Evolutionary conservation across 305 asterid species (phyloP).

Genomic region (Stenogyne calaminthoides): DNA sequence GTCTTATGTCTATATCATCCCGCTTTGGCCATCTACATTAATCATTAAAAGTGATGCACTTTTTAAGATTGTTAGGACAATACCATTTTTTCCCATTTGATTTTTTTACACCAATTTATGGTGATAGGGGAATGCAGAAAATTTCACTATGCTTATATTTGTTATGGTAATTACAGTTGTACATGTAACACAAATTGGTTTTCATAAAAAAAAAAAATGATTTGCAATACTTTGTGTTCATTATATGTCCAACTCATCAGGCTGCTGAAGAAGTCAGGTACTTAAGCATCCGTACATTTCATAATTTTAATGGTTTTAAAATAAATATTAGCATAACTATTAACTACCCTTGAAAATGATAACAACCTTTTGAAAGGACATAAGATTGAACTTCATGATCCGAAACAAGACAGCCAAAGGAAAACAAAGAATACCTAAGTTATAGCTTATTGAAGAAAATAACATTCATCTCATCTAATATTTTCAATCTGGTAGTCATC

Average conservation of each 20-base stretch:
- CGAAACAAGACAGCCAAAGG: not conserved
- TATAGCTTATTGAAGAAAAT: not conserved
- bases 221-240: slow-evolving; percentile 76
- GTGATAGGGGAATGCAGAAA: slow-evolving; percentile 35
- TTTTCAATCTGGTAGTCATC: not conserved
- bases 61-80: not conserved
- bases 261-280: slow-evolving; percentile 63
- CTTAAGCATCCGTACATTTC: not conserved
- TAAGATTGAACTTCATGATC: not conserved
- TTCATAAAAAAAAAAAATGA: slow-evolving; percentile 47
- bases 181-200: slow-evolving; percentile 53
- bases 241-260: slow-evolving; percentile 93
- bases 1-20: slow-evolving; percentile 5
- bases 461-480: not conserved
- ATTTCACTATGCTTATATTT: too few species aligned
- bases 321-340: not conserved
- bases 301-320: not conserved
- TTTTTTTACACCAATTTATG: slow-evolving; percentile 65
- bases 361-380: not conserved
- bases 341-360: not conserved
- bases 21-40: not conserved
- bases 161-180: slow-evolving; percentile 26
- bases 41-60: not conserved
- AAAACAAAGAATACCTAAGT: not conserved
- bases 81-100: slow-evolving; percentile 8